Evolutionary conservation across 768 basidiomycete genomes (phyloP).

Genomic region (Lactarius indigo): DNA sequence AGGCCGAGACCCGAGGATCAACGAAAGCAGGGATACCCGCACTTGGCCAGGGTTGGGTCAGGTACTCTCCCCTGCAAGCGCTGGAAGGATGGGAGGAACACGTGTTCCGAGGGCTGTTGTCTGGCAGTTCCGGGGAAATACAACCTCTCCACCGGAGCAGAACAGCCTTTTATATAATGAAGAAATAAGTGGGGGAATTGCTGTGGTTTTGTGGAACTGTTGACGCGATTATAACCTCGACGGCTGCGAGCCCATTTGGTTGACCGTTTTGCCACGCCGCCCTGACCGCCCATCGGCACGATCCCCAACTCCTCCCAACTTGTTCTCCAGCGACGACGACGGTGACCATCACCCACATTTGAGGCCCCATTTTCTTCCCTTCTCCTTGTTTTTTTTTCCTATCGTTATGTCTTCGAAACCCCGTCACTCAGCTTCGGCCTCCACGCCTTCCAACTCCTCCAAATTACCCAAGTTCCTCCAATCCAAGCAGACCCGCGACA

Average conservation of each 20-base stretch:
- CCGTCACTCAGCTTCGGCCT: slow-evolving; percentile 41
- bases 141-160: not conserved
- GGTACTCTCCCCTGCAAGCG: not conserved
- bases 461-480: slow-evolving; percentile 69
- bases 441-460: slow-evolving; percentile 44
- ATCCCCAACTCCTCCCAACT: not conserved
- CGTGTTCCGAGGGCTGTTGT: not conserved
- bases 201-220: not conserved
- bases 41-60: not conserved
- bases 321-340: slow-evolving; percentile 19
- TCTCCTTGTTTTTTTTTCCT: not conserved
- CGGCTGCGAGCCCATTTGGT: not conserved
- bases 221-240: not conserved
- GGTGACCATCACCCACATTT: not conserved
- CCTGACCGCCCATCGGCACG: not conserved
- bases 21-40: not conserved
- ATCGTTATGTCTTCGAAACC: slow-evolving; percentile 44
- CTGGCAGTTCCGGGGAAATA: slow-evolving; percentile 1
- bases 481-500: slow-evolving; percentile 53
- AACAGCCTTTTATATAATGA: not conserved
- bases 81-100: not conserved
- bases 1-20: slow-evolving; percentile 10
- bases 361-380: not conserved
- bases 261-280: slow-evolving; percentile 12
- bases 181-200: not conserved